A percentile compares a stretch with the other conserved stretches of the same genome.
These are phyloP conservation scores for Hypoxylon crocopeplum DNA, from an alignment of 495 filamentous ascomycete species.

Conservation along the genomic window DNA sequence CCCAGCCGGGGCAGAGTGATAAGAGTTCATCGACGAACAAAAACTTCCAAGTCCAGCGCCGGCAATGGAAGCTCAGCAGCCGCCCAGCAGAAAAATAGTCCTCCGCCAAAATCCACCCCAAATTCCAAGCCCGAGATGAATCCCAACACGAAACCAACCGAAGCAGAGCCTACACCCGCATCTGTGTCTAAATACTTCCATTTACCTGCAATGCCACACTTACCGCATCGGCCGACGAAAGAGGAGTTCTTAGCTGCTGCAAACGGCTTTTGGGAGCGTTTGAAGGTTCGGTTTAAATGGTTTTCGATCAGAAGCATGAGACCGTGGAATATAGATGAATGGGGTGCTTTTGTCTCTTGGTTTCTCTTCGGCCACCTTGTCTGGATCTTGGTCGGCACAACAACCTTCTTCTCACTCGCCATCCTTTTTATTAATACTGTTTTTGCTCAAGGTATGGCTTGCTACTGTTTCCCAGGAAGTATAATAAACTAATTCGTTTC, in stretches of 20 bases:
- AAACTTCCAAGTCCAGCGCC: slow-evolving; percentile 41
- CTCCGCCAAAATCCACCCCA: slow-evolving; percentile 3
- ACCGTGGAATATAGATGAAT: slow-evolving; percentile 96
- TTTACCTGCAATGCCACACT: slow-evolving; percentile 65
- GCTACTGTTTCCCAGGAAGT: no score
- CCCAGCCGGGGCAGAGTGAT: slow-evolving; percentile 36
- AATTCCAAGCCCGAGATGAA: slow-evolving; percentile 15
- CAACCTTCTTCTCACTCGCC: slow-evolving; percentile 91
- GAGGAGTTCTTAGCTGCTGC: slow-evolving; percentile 92
- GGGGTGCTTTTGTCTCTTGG: slow-evolving; percentile 95
- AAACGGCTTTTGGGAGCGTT: slow-evolving; percentile 88
- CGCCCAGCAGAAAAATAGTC: slow-evolving; percentile 22
- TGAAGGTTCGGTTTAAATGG: slow-evolving; percentile 96
- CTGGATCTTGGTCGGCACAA: slow-evolving; percentile 94
- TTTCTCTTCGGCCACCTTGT: slow-evolving; percentile 89
- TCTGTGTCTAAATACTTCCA: slow-evolving; percentile 65
- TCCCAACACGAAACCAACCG: slow-evolving; percentile 25
- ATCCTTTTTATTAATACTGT: slow-evolving; percentile 94
- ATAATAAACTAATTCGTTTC: slow-evolving; percentile 12
- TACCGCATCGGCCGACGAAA: slow-evolving; percentile 87
- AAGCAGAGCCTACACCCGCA: slow-evolving; percentile 45
- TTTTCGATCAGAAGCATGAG: slow-evolving; percentile 91
- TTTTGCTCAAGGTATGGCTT: slow-evolving; percentile 84
- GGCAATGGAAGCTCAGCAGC: slow-evolving; percentile 17
- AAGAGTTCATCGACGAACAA: slow-evolving; percentile 45